phyloP scores from a whole-genome alignment of 2,329 filamentous ascomycete genomes.

The Diaporthe citriasiana region DNA sequence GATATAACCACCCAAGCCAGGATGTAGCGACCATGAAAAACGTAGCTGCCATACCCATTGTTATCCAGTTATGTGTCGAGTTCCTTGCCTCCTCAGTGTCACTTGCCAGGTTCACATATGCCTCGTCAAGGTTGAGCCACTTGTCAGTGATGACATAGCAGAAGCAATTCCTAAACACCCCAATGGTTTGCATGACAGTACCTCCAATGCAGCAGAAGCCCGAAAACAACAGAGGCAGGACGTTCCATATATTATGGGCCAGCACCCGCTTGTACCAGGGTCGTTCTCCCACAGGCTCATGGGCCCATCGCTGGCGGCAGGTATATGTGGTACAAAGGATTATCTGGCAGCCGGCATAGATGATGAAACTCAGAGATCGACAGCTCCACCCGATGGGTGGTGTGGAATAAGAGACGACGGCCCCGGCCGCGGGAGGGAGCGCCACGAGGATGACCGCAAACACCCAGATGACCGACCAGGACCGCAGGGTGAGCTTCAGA shows the following conservation, averaged over 20 bases:
- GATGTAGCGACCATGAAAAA: neutral
- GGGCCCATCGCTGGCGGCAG: neutral
- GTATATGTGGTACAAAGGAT: neutral
- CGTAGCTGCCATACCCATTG: slow-evolving; percentile 1
- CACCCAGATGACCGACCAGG: neutral
- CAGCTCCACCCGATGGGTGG: neutral
- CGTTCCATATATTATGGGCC: neutral
- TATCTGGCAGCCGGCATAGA: neutral
- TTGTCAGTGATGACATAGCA: neutral
- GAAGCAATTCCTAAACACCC: neutral
- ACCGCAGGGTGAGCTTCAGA: neutral
- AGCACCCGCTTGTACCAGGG: neutral
- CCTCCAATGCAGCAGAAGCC: slow-evolving; percentile 2
- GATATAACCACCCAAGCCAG: slow-evolving; percentile 1
- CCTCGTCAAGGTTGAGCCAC: neutral
- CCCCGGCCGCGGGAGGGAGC: neutral
- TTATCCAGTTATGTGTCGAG: neutral
- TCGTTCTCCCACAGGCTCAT: neutral
- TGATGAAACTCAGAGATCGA: slow-evolving; percentile 1
- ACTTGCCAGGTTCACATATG: slow-evolving; percentile 6
- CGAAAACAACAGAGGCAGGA: neutral
- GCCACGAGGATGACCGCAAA: slow-evolving; percentile 9
- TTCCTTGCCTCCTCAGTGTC: slow-evolving; percentile 7
- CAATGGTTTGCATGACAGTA: neutral
- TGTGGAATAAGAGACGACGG: neutral